Base-by-base conservation (phyloP, 805 yeast species). In the Clavispora fructus region DNA sequence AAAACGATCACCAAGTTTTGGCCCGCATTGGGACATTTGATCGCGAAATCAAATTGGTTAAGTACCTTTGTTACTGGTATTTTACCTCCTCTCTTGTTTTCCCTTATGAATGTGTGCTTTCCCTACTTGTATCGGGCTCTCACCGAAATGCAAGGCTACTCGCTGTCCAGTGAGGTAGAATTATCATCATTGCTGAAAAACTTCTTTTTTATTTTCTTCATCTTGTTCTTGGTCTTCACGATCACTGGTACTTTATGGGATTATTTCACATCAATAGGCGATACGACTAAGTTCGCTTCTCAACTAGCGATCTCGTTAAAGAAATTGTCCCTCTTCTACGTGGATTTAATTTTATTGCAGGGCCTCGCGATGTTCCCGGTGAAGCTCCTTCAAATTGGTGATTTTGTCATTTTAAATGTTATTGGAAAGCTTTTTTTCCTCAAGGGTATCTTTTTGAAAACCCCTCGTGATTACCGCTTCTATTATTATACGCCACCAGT, bases 281-380 rank as follows among this genome's bases (percentile, higher is more conserved):
- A 79, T 54, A 79, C 84, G 10, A 78, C 83, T 12, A 76, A 74
- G 57, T 77, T 79, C 47, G 83, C 83, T 0, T 77, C 74, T 45
- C 73, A 77, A 45, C 59, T 79, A 48, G 83, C 83, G 6, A 64
- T 69, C 11, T 77, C 83, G 1, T 67, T 79, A 45, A 77, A 75
- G 56, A 68, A 73, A 37, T 62, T 77, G 32, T 76, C 82, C 2
- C 63, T 79, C 40, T 79, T 79, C 53, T 79, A 79, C 52, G 79
- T 75, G 43, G 80, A 79, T 57, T 69, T 79, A 63, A 85, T 85
- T 48, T 68, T 85, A 19, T 73, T 85, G 46, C 94, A 86, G 61
- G 94, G 90, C 0, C 56, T 80, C 43, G 80, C 81, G 1, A 78
- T 80, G 82, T 77, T 79, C 53, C 84, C 84, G 4, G 76, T 79